Evolutionary conservation across 257 asterid genomes (phyloP).

Genomic region (Rubia yunnanensis): DNA sequence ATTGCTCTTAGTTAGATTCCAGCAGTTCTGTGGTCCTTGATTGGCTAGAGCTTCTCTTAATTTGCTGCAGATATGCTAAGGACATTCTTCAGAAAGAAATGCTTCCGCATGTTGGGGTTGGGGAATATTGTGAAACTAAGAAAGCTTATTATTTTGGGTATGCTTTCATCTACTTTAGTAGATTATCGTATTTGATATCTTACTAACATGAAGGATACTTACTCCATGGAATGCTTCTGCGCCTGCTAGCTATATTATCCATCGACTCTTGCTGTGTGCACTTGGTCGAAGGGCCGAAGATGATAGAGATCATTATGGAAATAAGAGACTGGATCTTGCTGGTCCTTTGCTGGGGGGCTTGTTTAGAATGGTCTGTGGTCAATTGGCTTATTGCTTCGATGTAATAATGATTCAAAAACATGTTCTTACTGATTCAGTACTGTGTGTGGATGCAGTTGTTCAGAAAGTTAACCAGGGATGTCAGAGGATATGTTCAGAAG

Average conservation of each 20-base stretch:
- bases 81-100: conserved; percentile 95
- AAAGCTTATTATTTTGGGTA: conserved; percentile 96
- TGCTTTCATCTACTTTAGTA: conserved; percentile 9
- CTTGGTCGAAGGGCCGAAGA: conserved; percentile 94
- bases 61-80: conserved; percentile 67
- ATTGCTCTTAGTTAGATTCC: conserved; percentile 8
- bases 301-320: conserved; percentile 95
- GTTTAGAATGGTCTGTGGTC: conserved; percentile 72
- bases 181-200: conserved; percentile 9
- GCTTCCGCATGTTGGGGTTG: conserved; percentile 99
- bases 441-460: conserved; percentile 56
- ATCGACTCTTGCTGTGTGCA: conserved; percentile 86
- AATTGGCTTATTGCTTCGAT: conserved; percentile 8
- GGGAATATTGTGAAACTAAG: conserved; percentile 89
- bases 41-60: not conserved
- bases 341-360: conserved; percentile 98
- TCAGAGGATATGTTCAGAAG: conserved; percentile 91
- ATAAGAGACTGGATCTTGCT: conserved; percentile 95
- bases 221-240: conserved; percentile 11
- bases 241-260: conserved; percentile 65
- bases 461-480: conserved; percentile 95
- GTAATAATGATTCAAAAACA: conserved; percentile 8
- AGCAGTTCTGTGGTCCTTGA: conserved; percentile 12
- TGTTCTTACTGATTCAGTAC: conserved; percentile 20
- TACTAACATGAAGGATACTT: conserved; percentile 14